Percentiles rank a stretch among this genome's conserved stretches.
Evolutionary conservation across 2,329 filamentous ascomycete species (phyloP).

Genomic region (Escovopsis weberi): DNA sequence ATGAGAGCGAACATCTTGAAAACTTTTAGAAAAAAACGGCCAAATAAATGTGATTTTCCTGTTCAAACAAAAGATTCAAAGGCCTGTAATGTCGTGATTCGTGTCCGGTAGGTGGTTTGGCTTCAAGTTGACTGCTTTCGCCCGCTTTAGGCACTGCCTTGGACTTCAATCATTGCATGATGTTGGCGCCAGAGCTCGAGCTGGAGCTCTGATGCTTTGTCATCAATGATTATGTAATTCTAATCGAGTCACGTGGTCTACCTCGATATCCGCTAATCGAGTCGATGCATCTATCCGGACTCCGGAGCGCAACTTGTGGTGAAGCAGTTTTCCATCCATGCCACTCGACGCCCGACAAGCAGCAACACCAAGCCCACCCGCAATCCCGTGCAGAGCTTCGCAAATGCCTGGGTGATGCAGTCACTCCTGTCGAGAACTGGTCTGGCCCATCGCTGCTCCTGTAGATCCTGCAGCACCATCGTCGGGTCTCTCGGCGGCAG

Average conservation of each 20-base stretch:
- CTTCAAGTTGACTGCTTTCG: neutral
- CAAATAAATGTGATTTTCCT: too few species aligned
- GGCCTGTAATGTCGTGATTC: neutral
- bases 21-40: neutral
- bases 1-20: slow-evolving; percentile 49
- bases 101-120: too few species aligned
- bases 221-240: too few species aligned
- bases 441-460: slow-evolving; percentile 49
- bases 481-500: slow-evolving; percentile 28
- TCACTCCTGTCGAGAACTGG: slow-evolving; percentile 53
- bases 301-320: too few species aligned
- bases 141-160: slow-evolving; percentile 1
- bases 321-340: neutral
- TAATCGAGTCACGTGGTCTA: too few species aligned
- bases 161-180: slow-evolving; percentile 3
- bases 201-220: too few species aligned
- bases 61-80: too few species aligned
- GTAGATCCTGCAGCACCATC: slow-evolving; percentile 42
- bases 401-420: slow-evolving; percentile 41
- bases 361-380: neutral
- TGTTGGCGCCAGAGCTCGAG: too few species aligned
- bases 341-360: slow-evolving; percentile 2
- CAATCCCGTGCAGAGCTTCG: neutral
- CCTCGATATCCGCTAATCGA: too few species aligned
- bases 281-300: too few species aligned